Percentiles rank a stretch among this genome's conserved stretches.
Conservation (phyloP, 2,329 filamentous ascomycete species). For the Fusarium anthophilum region DNA sequence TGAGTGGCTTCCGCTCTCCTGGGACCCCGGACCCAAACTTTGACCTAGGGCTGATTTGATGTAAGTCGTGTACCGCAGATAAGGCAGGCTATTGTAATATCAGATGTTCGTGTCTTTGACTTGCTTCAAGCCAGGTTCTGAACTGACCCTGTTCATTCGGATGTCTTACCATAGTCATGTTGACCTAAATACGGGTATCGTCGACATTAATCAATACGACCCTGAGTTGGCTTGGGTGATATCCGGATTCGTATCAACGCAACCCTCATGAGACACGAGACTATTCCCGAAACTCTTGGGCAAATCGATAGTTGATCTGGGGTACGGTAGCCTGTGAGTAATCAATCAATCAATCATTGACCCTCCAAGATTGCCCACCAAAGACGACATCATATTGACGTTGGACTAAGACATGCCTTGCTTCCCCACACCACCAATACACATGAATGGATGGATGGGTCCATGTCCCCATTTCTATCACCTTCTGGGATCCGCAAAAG, state of each 20-base stretch:
- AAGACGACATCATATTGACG: constrained; percentile 34
- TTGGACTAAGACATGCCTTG: constrained; percentile 17
- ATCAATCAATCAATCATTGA: background rate
- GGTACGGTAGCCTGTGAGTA: constrained; percentile 13
- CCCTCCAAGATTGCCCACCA: background rate
- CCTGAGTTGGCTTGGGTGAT: background rate
- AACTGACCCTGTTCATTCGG: background rate
- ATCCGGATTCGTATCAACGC: constrained; percentile 20
- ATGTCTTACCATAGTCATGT: background rate
- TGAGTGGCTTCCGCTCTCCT: constrained; percentile 2
- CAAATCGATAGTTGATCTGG: constrained; percentile 12
- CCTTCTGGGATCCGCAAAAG: constrained; percentile 30
- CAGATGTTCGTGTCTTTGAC: background rate
- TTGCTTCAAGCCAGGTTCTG: background rate
- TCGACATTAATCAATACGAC: background rate
- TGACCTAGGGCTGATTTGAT: constrained; percentile 18
- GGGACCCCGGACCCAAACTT: constrained; percentile 1
- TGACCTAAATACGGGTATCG: background rate
- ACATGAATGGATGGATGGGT: background rate
- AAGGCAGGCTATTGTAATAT: background rate
- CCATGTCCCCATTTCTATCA: constrained; percentile 10
- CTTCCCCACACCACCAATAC: constrained; percentile 33
- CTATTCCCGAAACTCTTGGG: constrained; percentile 15
- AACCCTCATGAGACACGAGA: constrained; percentile 9
- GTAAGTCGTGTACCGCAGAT: constrained; percentile 13